A percentile compares a stretch with the other conserved stretches of the same genome.
These are phyloP conservation scores for Lycium ferocissimum DNA, from an alignment of 257 asterid species.

Conservation along the genomic window DNA sequence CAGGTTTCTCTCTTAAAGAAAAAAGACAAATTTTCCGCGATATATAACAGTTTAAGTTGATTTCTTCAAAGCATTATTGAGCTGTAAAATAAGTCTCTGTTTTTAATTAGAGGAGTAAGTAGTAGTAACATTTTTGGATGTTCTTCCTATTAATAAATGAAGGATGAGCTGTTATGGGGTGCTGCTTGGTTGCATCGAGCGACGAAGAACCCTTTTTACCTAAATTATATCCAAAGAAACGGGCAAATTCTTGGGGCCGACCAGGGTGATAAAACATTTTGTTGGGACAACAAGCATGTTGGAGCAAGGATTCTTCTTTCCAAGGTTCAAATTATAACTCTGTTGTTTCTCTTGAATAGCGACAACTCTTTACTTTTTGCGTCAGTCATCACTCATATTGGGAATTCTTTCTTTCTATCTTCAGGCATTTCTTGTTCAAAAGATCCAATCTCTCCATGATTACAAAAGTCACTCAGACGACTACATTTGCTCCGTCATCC, in stretches of 20 bases:
- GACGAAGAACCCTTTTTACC: conserved; percentile 41
- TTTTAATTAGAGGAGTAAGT: background rate
- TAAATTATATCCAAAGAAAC: conserved; percentile 43
- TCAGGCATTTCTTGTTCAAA: conserved; percentile 84
- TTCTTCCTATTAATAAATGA: background rate
- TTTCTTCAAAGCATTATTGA: background rate
- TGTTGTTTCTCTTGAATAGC: background rate
- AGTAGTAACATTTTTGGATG: too few relatives aligned
- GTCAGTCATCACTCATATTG: background rate
- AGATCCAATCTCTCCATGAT: conserved; percentile 78
- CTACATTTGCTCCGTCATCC: conserved; percentile 86
- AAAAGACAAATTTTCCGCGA: background rate
- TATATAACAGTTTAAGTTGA: background rate
- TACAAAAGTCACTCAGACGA: conserved; percentile 92
- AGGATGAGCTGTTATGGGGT: conserved; percentile 64
- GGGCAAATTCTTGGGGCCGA: conserved; percentile 89
- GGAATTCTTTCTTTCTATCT: background rate
- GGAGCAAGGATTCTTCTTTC: conserved; percentile 93
- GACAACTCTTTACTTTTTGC: background rate
- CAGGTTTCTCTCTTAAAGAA: conserved; percentile 27
- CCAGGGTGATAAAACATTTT: conserved; percentile 81
- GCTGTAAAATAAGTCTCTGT: background rate
- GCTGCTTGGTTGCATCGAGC: conserved; percentile 58
- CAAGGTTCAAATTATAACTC: conserved; percentile 41
- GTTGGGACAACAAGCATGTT: conserved; percentile 97